Conservation (phyloP, 768 basidiomycete species). For the Mrakia gelida region DNA sequence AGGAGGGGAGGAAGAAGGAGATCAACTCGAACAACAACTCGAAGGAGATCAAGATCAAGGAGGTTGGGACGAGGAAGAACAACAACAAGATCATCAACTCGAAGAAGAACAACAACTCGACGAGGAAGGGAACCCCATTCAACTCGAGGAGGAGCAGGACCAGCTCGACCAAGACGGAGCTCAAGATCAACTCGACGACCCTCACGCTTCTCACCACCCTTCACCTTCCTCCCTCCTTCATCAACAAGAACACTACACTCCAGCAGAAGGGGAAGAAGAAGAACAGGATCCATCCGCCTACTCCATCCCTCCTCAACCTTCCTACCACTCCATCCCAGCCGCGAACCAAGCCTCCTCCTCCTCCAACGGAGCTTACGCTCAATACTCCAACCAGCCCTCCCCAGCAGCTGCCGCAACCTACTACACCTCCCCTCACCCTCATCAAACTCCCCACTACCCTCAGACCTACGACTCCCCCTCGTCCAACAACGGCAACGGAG, state of each 20-base stretch:
- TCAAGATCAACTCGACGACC: neutral
- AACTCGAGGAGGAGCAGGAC: no score
- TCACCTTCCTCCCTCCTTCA: no score
- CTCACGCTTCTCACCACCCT: no score
- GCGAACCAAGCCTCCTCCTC: neutral
- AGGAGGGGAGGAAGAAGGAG: neutral
- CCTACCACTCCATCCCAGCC: neutral
- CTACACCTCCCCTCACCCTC: neutral
- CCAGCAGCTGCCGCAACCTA: neutral
- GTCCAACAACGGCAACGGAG: neutral
- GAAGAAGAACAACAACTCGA: neutral
- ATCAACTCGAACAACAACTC: neutral
- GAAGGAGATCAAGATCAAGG: neutral
- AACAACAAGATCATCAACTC: no score
- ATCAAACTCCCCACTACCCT: neutral
- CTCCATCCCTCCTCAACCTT: neutral
- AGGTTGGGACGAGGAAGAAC: neutral
- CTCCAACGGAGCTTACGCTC: neutral
- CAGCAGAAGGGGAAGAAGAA: neutral
- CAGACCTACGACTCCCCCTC: neutral
- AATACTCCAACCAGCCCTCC: neutral
- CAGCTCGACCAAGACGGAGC: neutral
- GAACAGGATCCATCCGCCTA: neutral
- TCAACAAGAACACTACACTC: no score
- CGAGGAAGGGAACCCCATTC: no score